Percentiles rank a stretch among this genome's conserved stretches.
These are phyloP conservation scores for Pseudonectria buxi DNA, from an alignment of 2,329 filamentous ascomycete genomes.

Conservation along the genomic window DNA sequence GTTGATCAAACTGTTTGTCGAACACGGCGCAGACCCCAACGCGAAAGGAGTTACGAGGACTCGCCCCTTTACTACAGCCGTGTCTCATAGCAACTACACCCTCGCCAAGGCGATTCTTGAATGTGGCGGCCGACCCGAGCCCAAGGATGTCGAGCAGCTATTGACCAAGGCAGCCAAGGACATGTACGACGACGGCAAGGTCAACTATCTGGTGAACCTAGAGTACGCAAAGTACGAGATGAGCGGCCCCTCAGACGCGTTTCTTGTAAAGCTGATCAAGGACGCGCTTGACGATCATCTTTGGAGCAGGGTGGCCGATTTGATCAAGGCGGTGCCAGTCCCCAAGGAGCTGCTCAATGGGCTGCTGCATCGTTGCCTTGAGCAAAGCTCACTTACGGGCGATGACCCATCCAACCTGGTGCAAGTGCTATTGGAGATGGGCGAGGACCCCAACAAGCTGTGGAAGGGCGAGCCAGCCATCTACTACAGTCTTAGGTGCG, in stretches of 20 bases:
- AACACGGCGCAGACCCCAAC: conserved; percentile 19
- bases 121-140: conserved; percentile 17
- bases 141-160: conserved; percentile 15
- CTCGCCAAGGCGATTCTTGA: conserved; percentile 18
- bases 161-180: conserved; percentile 15
- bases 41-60: conserved; percentile 15
- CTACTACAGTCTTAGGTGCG: conserved; percentile 21
- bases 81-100: conserved; percentile 15
- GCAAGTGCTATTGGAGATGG: conserved; percentile 17
- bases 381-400: conserved; percentile 13
- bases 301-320: conserved; percentile 20
- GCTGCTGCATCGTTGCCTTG: conserved; percentile 17
- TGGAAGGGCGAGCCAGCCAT: conserved; percentile 19
- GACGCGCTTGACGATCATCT: conserved; percentile 15
- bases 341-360: conserved; percentile 16
- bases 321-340: conserved; percentile 17
- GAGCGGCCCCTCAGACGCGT: conserved; percentile 14
- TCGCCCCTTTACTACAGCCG: conserved; percentile 19
- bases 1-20: conserved; percentile 19
- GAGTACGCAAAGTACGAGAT: conserved; percentile 19
- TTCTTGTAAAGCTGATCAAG: conserved; percentile 14
- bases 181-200: conserved; percentile 21
- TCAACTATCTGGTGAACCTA: conserved; percentile 15
- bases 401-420: conserved; percentile 20
- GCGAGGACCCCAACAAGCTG: conserved; percentile 20